Base-by-base conservation (phyloP, 1,284 basidiomycete species). In the Cronartium ribicola region DNA sequence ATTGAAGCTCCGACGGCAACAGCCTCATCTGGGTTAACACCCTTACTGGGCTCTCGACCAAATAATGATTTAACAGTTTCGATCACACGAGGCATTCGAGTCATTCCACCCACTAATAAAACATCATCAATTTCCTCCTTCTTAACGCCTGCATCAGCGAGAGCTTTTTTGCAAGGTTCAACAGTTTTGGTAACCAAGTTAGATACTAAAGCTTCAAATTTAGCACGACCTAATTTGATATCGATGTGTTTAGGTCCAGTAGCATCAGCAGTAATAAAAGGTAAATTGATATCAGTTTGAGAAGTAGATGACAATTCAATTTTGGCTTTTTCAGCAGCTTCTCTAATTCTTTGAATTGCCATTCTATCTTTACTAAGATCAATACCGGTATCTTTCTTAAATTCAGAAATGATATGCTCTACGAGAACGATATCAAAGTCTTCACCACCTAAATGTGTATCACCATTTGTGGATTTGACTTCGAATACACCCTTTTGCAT, bases 401-500 rank as follows among this genome's bases (percentile, higher is more conserved):
- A 98, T 83, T 94, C 90, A 76, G 86, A 85, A 69, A 97, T 84
- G 80, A 98, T 86, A 84, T 92, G 85, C 79, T 96, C 88, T 79
- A 98, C 90, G 55, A 98, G 87, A 62, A 88, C 84, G 78, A 96
- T 90, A 81, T 98, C 94, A 80, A 98, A 98, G 84, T 98, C 95
- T 84, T 98, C 95, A 82, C 95, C 95, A 83, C 95, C 95, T 76
- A 98, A 88, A 83, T 98, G 95, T 36, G 95, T 98, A 83, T 98
- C 94, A 83, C 95, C 95, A 82, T 97, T 97, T 77, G 95, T 98
- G 0, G 95, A 97, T 86, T 97, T 97, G 82, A 98, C 95, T 83
- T 98, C 95, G 83, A 98, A 98, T 36, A 98, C 94, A 79, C 95
- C 95, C 84, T 96, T 94, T 83, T 96, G 92, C 92, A 98, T 98